These are phyloP conservation scores for Trichoderma semiorbis DNA, from an alignment of 2,329 filamentous ascomycete genomes.

Conservation along the genomic window DNA sequence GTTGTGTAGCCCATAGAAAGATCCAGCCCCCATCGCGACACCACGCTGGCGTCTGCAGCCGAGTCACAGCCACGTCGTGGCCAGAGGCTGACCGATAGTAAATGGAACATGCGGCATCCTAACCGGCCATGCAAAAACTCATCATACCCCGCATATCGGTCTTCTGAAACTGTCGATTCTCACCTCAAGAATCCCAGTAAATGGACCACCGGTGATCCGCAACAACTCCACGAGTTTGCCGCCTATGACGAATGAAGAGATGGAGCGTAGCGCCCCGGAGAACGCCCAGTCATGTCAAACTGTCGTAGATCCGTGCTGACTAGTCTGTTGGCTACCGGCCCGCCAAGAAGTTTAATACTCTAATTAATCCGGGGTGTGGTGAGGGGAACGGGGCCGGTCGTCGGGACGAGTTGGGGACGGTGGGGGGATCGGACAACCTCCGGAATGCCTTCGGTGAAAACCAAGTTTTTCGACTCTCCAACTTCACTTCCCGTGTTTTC, in stretches of 20 bases:
- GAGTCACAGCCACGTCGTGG: not conserved
- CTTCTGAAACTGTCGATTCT: not conserved
- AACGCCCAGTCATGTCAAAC: not conserved
- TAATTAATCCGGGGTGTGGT: constrained; percentile 1
- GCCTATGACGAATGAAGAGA: not conserved
- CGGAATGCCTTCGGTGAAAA: not conserved
- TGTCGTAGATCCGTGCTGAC: not conserved
- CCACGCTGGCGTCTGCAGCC: not conserved
- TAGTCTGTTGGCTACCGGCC: not conserved
- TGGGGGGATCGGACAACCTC: constrained; percentile 12
- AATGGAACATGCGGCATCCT: not conserved
- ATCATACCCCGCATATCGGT: not conserved
- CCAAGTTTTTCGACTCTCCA: not conserved
- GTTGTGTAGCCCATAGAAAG: not conserved
- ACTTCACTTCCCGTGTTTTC: not conserved
- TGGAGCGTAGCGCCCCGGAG: not conserved
- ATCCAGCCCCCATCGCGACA: not conserved
- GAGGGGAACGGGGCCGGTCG: not conserved
- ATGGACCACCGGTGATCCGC: not conserved
- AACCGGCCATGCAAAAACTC: not conserved
- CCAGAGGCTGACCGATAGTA: not conserved
- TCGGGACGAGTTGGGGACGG: not conserved
- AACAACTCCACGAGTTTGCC: not conserved
- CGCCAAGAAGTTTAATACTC: constrained; percentile 11
- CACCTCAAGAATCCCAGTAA: not conserved